Conservation (phyloP, 2,329 filamentous ascomycete genomes). For the Epichloe typhina region DNA sequence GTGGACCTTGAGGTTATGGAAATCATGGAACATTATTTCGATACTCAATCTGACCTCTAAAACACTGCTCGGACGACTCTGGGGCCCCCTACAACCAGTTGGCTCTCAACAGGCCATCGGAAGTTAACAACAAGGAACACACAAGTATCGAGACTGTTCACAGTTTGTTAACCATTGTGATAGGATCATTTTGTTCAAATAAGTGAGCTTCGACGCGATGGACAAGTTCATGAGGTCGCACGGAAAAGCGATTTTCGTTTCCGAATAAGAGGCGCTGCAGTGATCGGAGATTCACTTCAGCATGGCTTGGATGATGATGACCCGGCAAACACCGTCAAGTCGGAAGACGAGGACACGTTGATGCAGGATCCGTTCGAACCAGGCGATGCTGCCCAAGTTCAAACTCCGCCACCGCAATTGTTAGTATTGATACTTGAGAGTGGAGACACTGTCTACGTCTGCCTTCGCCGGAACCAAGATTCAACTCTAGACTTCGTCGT, state of each 20-base stretch:
- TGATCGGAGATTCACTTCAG: constrained; percentile 49
- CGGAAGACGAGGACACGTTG: constrained; percentile 26
- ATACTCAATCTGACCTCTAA: not conserved
- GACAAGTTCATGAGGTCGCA: constrained; percentile 62
- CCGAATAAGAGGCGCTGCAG: constrained; percentile 64
- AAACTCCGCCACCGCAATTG: constrained; percentile 58
- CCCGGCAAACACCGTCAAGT: constrained; percentile 19
- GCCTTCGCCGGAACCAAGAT: constrained; percentile 34
- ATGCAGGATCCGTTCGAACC: constrained; percentile 18
- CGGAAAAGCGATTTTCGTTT: constrained; percentile 67
- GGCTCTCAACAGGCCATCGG: not conserved
- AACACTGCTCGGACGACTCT: not conserved
- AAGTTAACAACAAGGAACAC: not conserved
- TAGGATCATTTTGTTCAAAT: constrained; percentile 71
- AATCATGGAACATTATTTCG: not conserved
- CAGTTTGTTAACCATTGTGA: constrained; percentile 5
- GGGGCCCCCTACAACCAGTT: not conserved
- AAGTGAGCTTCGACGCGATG: constrained; percentile 56
- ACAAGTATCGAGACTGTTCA: not conserved
- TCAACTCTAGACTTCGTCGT: constrained; percentile 46
- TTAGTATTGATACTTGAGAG: constrained; percentile 64
- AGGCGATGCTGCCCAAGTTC: constrained; percentile 3
- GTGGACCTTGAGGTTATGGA: not conserved
- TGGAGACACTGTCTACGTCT: constrained; percentile 65
- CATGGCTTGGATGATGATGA: constrained; percentile 20